These are phyloP conservation scores for Colletotrichum brevisporum DNA, from an alignment of 2,329 filamentous ascomycete genomes.

Conservation along the genomic window DNA sequence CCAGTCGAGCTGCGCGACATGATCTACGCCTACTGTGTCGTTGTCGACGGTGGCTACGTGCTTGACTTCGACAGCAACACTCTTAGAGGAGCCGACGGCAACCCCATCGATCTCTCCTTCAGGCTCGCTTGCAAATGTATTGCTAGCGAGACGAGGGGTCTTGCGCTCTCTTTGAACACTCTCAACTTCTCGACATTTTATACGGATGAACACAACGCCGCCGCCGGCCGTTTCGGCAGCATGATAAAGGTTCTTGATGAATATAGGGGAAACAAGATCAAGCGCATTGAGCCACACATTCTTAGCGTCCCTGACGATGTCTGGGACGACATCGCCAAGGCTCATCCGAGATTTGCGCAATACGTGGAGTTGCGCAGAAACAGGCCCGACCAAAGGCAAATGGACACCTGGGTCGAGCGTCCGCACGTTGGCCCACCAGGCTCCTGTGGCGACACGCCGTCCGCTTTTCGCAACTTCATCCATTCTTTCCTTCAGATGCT, in stretches of 20 bases:
- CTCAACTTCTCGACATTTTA: slow-evolving; percentile 7
- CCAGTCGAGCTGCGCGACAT: slow-evolving; percentile 7
- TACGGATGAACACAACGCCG: not conserved
- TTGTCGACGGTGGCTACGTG: slow-evolving; percentile 1
- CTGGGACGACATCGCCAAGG: not conserved
- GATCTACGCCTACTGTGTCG: slow-evolving; percentile 17
- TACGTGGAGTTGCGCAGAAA: not conserved
- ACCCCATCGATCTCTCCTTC: slow-evolving; percentile 4
- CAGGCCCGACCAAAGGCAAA: not conserved
- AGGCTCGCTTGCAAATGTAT: slow-evolving; percentile 18
- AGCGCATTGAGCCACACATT: not conserved
- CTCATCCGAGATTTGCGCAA: not conserved
- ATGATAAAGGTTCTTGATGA: not conserved
- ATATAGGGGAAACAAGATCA: not conserved
- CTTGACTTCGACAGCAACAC: not conserved
- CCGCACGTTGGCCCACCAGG: not conserved
- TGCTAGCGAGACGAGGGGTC: not conserved
- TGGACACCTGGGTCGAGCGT: no score
- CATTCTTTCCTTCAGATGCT: not conserved
- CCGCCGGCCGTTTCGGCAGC: slow-evolving; percentile 8
- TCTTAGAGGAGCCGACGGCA: not conserved
- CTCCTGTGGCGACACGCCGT: slow-evolving; percentile 1
- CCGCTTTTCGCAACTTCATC: not conserved
- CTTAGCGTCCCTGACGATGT: not conserved
- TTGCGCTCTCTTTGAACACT: slow-evolving; percentile 6